These are phyloP conservation scores for Blastomyces emzantsi DNA, from an alignment of 2,329 filamentous ascomycete species.

Conservation along the genomic window DNA sequence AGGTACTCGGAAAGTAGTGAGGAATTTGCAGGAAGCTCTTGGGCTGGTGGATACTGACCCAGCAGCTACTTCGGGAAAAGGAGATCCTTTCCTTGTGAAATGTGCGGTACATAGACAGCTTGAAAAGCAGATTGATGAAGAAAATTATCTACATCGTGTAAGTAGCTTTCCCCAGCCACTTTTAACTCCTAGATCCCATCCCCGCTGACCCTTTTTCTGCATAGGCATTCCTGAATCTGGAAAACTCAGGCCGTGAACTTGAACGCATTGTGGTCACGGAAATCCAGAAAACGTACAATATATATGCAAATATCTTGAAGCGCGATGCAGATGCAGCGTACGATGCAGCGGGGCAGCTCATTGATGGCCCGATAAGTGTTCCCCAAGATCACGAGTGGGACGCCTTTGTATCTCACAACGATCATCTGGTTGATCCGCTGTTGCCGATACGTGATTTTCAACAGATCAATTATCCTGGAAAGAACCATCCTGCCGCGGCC, in stretches of 20 bases:
- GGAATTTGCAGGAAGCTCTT: constrained; percentile 70
- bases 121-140: constrained; percentile 87
- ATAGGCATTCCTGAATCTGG: constrained; percentile 86
- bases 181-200: background rate
- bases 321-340: constrained; percentile 79
- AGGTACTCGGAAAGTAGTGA: constrained; percentile 66
- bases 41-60: constrained; percentile 72
- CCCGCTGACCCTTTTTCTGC: background rate
- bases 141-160: constrained; percentile 92
- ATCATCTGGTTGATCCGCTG: constrained; percentile 78
- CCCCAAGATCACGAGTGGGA: constrained; percentile 90
- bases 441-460: constrained; percentile 68
- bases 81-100: constrained; percentile 83
- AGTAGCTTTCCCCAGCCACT: constrained; percentile 25
- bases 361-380: constrained; percentile 80
- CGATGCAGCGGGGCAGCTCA: constrained; percentile 68
- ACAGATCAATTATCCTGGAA: constrained; percentile 84
- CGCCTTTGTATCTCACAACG: constrained; percentile 67
- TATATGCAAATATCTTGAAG: constrained; percentile 83
- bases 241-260: constrained; percentile 86
- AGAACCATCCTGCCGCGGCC: constrained; percentile 69
- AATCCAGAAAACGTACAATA: constrained; percentile 96
- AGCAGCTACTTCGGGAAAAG: constrained; percentile 66
- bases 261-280: constrained; percentile 95
- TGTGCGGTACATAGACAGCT: constrained; percentile 81